phyloP scores from a whole-genome alignment of 1,284 basidiomycete genomes.

The Coniferiporia sulphurascens region DNA sequence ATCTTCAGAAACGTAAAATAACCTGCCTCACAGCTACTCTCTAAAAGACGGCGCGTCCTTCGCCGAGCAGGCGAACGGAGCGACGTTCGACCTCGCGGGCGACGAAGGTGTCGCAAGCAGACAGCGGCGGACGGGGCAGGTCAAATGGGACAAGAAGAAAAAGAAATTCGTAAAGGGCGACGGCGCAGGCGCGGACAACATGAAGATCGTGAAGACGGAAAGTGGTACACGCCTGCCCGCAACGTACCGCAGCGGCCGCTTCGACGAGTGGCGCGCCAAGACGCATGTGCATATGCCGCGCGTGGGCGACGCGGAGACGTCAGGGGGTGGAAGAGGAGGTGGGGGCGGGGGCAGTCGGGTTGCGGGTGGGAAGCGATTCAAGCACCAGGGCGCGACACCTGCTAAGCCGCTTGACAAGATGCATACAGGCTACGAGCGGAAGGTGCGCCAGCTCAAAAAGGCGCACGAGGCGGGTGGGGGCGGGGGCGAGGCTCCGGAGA shows the following conservation, averaged over 20 bases:
- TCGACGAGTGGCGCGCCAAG: slow-evolving; percentile 92
- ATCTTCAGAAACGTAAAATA: slow-evolving; percentile 1
- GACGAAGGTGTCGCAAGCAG: slow-evolving; percentile 64
- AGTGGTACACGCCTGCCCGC: slow-evolving; percentile 92
- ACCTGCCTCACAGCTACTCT: slow-evolving; percentile 60
- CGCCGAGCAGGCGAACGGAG: slow-evolving; percentile 75
- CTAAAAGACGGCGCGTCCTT: slow-evolving; percentile 83
- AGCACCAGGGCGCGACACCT: slow-evolving; percentile 54
- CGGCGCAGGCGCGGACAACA: slow-evolving; percentile 85
- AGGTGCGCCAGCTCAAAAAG: slow-evolving; percentile 55
- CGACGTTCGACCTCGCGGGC: slow-evolving; percentile 79
- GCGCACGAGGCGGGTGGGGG: slow-evolving; percentile 27
- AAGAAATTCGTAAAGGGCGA: slow-evolving; percentile 91
- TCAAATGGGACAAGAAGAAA: slow-evolving; percentile 94
- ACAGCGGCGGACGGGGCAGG: slow-evolving; percentile 56
- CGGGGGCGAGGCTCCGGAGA: slow-evolving; percentile 20
- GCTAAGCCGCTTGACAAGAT: slow-evolving; percentile 73
- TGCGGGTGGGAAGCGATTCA: slow-evolving; percentile 52
- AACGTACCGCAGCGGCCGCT: slow-evolving; percentile 88
- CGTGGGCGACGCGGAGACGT: slow-evolving; percentile 72
- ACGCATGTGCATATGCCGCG: slow-evolving; percentile 67
- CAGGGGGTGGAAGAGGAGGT: slow-evolving; percentile 32
- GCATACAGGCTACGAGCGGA: slow-evolving; percentile 65
- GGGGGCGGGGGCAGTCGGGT: slow-evolving; percentile 25
- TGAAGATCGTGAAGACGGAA: slow-evolving; percentile 93